Percentiles rank a stretch among this genome's conserved stretches.
Evolutionary conservation across 805 yeast species (phyloP).

Genomic region (Sugiyamaella lignohabitans): DNA sequence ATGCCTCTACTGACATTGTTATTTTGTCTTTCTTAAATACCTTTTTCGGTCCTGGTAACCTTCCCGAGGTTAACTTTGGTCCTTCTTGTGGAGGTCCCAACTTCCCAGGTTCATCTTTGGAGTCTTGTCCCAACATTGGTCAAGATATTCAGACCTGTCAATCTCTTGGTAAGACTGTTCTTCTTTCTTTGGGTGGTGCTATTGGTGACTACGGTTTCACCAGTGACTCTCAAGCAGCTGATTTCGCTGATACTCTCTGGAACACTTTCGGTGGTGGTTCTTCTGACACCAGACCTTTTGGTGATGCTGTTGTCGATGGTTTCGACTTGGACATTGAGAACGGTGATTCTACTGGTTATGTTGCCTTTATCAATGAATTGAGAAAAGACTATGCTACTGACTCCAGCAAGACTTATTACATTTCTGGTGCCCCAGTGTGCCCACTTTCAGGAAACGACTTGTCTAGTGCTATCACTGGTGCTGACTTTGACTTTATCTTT

Average conservation of each 20-base stretch:
- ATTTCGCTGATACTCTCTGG: conserved; percentile 41
- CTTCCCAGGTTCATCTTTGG: conserved; percentile 33
- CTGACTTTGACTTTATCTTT: conserved; percentile 52
- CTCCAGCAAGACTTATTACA: conserved; percentile 38
- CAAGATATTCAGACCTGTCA: conserved; percentile 70
- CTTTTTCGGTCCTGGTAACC: conserved; percentile 41
- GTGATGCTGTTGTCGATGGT: conserved; percentile 57
- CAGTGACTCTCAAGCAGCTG: conserved; percentile 41
- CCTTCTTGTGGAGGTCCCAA: conserved; percentile 28
- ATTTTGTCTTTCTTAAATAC: conserved; percentile 60
- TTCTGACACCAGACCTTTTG: conserved; percentile 38
- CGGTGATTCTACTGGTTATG: conserved; percentile 43
- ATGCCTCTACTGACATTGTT: conserved; percentile 52
- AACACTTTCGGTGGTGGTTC: conserved; percentile 43
- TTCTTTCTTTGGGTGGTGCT: conserved; percentile 59
- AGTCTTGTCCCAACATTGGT: conserved; percentile 44
- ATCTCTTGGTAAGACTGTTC: conserved; percentile 57
- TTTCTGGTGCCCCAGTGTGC: conserved; percentile 67
- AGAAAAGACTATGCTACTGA: conserved; percentile 20
- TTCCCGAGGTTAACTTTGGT: conserved; percentile 43
- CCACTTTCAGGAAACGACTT: conserved; percentile 51
- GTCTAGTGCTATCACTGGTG: conserved; percentile 36
- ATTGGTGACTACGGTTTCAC: conserved; percentile 46
- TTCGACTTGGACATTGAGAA: conserved; percentile 59
- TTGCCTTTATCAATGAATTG: conserved; percentile 38